These are phyloP conservation scores for Tulasnella sp. DNA, from an alignment of 768 basidiomycete genomes.

Conservation along the genomic window DNA sequence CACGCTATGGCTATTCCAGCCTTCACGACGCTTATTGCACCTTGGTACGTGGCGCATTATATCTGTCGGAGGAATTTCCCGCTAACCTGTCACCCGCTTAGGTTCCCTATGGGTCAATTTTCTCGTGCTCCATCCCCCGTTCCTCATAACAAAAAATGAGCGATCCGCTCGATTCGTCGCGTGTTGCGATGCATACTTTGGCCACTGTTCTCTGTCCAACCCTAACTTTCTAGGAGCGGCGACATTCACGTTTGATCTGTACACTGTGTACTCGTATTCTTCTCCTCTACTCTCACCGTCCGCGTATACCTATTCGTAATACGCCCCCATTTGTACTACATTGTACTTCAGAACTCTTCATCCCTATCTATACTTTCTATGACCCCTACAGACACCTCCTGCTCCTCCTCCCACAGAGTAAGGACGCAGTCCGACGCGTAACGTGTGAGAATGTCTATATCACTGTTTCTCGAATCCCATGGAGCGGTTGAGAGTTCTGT, in stretches of 20 bases:
- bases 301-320: constrained; percentile 19
- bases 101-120: constrained; percentile 34
- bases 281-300: neutral
- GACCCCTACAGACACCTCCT: constrained; percentile 55
- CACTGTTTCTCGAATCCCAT: neutral
- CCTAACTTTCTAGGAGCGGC: neutral
- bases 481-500: neutral
- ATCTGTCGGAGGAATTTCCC: neutral
- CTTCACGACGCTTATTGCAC: constrained; percentile 32
- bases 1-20: constrained; percentile 1
- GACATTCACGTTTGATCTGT: neutral
- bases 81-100: neutral
- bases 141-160: constrained; percentile 24
- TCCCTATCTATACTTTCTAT: constrained; percentile 51
- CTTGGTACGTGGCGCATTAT: constrained; percentile 8
- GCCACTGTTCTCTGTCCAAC: neutral
- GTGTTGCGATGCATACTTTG: neutral
- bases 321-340: constrained; percentile 19
- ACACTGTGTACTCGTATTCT: neutral
- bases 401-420: constrained; percentile 65
- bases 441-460: constrained; percentile 41
- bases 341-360: constrained; percentile 49
- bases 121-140: constrained; percentile 32
- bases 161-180: neutral
- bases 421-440: constrained; percentile 51